These are phyloP conservation scores for Melaleuca alternifolia DNA, from an alignment of 345 rosid species.

Conservation along the genomic window DNA sequence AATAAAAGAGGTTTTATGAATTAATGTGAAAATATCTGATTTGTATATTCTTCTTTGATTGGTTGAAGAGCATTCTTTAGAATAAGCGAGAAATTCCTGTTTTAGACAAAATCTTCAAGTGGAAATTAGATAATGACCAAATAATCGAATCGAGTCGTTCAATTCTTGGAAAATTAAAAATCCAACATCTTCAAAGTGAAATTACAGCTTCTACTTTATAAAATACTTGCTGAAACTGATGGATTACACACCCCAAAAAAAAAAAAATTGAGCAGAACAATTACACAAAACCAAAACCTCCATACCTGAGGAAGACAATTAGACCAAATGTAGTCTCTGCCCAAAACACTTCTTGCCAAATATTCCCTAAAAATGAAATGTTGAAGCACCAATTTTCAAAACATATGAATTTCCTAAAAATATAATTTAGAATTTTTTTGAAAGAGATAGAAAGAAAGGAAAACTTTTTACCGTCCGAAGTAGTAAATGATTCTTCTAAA, in stretches of 20 bases:
- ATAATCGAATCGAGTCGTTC: background rate
- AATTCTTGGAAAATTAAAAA: background rate
- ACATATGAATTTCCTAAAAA: too few relatives aligned
- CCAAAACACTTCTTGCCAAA: background rate
- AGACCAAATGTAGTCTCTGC: background rate
- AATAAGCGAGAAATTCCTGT: too few relatives aligned
- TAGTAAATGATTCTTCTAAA: too few relatives aligned
- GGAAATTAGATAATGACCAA: background rate
- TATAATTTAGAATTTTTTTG: too few relatives aligned
- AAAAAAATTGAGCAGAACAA: background rate
- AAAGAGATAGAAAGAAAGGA: too few relatives aligned
- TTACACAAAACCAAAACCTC: background rate
- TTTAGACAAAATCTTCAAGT: background rate
- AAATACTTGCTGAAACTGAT: background rate
- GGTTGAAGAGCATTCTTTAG: too few relatives aligned
- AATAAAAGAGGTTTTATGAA: slow-evolving; percentile 10
- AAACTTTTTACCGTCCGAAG: too few relatives aligned
- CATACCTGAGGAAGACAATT: background rate
- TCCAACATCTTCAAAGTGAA: background rate
- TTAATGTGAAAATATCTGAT: slow-evolving; percentile 1
- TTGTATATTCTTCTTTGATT: background rate
- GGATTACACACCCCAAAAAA: background rate
- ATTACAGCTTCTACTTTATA: background rate
- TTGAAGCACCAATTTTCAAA: too few relatives aligned
- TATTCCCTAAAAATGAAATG: too few relatives aligned